Evolutionary conservation across 1,139 yeast species (phyloP), one percentile per base, ranked within the genome.

Genomic region (Pichia sp.): DNA sequence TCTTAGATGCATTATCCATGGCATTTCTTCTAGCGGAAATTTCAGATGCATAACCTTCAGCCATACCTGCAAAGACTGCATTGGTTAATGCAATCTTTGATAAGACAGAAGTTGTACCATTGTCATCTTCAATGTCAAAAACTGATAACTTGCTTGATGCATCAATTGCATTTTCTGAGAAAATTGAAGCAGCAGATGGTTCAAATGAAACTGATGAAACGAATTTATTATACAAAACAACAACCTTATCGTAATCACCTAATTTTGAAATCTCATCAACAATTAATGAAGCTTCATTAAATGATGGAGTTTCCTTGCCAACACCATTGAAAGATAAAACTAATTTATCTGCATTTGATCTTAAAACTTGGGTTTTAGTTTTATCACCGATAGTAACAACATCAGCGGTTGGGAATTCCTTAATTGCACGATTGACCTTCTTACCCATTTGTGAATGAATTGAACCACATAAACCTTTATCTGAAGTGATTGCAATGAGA

Each of bases 1-100:
- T 92, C 95, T 92, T 92, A 63, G 97, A 89, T 57, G 98, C 98
- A 68, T 90, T 92, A 74, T 92, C 98, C 98, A 92, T 92, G 64
- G 98, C 98, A 70, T 89, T 90, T 83, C 98, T 90, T 82, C 98
- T 89, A 55, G 98, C 97, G 59, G 95, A 85, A 62, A 90, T 79
- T 78, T 92, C 98, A 51, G 97, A 87, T 57, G 98, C 97, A 71
- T 92, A 90, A 71, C 97, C 97, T 70, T 92, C 97, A 59, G 97
- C 92, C 79, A 90, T 80, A 58, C 96, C 97, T 67, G 94, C 74
- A 71, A 85, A 80, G 64, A 92, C 78, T 64, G 88, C 80, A 79
- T 88, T 90, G 59, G 97, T 92, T 61, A 92, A 78, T 43, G 95
- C 78, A 74, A 86, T 88, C 73, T 90, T 95, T 57, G 95, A 70